phyloP scores from a whole-genome alignment of 208 protist species.

The Herpetomonas tarakana region DNA sequence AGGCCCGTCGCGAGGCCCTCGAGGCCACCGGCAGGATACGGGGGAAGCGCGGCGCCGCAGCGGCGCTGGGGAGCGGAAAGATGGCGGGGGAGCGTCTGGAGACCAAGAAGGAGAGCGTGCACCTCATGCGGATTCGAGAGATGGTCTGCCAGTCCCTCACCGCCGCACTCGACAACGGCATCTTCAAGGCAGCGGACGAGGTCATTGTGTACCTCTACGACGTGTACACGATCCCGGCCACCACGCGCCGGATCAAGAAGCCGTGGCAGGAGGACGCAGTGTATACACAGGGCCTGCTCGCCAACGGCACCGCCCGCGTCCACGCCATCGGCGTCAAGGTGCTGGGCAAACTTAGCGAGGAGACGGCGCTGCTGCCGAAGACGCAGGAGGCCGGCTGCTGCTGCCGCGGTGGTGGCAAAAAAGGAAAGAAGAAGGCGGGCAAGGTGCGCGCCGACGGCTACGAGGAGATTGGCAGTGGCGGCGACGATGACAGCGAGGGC shows the following conservation, averaged over 20 bases:
- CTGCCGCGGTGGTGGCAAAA: neutral
- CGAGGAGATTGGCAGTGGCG: conserved; percentile 8
- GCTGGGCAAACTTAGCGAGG: neutral
- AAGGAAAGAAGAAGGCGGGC: conserved; percentile 9
- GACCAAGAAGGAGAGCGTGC: conserved; percentile 37
- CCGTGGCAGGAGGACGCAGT: conserved; percentile 8
- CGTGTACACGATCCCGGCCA: conserved; percentile 23
- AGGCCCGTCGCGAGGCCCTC: neutral
- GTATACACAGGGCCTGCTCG: neutral
- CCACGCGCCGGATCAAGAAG: conserved; percentile 4
- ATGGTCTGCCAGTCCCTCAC: conserved; percentile 60
- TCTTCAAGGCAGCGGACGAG: conserved; percentile 44
- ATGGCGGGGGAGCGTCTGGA: conserved; percentile 16
- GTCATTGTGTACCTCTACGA: conserved; percentile 56
- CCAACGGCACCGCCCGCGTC: neutral
- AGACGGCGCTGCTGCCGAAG: neutral
- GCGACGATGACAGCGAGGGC: conserved; percentile 4
- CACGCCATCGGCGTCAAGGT: neutral
- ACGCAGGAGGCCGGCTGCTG: conserved; percentile 8
- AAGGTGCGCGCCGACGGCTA: conserved; percentile 16
- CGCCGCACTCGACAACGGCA: conserved; percentile 33
- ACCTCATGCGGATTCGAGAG: conserved; percentile 53
- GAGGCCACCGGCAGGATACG: neutral
- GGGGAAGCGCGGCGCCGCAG: neutral
- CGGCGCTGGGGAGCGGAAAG: neutral